phyloP scores from a whole-genome alignment of 306 rosid species.

The Crataegus laevigata region DNA sequence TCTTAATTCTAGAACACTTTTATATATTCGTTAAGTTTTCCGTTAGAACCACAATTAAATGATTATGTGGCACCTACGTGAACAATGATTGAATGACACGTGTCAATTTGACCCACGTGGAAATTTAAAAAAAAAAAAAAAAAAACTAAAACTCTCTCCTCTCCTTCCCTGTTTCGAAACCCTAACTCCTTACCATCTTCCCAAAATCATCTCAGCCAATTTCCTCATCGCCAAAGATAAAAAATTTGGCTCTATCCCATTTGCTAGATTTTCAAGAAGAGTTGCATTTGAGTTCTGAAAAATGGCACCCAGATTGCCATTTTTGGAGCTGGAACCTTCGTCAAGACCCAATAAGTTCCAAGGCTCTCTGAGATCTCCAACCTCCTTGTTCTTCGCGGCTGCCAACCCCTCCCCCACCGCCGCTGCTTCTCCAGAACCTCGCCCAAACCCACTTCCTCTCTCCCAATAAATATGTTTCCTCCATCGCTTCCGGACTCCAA shows the following conservation, averaged over 20 bases:
- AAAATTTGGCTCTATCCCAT: background rate
- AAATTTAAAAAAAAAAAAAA: too few relatives aligned
- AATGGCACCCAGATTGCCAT: constrained; percentile 59
- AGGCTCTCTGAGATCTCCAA: constrained; percentile 76
- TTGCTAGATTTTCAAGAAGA: constrained; percentile 4
- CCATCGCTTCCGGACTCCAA: constrained; percentile 9
- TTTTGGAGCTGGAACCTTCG: constrained; percentile 81
- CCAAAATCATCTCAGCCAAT: too few relatives aligned
- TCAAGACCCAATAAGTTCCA: constrained; percentile 72
- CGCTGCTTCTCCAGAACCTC: constrained; percentile 74
- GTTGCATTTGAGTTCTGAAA: background rate
- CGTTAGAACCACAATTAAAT: too few relatives aligned
- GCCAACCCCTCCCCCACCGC: constrained; percentile 96
- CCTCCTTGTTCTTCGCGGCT: constrained; percentile 61
- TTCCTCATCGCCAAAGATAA: too few relatives aligned
- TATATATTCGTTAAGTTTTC: too few relatives aligned
- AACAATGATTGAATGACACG: too few relatives aligned
- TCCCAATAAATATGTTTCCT: constrained; percentile 30
- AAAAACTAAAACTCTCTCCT: too few relatives aligned
- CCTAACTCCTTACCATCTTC: too few relatives aligned
- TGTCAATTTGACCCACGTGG: too few relatives aligned
- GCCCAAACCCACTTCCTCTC: constrained; percentile 38
- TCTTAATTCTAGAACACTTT: too few relatives aligned
- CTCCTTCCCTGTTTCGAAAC: too few relatives aligned
- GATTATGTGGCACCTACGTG: too few relatives aligned